phyloP scores from a whole-genome alignment of 2,329 filamentous ascomycete species.

The Colletotrichum spaethianum region DNA sequence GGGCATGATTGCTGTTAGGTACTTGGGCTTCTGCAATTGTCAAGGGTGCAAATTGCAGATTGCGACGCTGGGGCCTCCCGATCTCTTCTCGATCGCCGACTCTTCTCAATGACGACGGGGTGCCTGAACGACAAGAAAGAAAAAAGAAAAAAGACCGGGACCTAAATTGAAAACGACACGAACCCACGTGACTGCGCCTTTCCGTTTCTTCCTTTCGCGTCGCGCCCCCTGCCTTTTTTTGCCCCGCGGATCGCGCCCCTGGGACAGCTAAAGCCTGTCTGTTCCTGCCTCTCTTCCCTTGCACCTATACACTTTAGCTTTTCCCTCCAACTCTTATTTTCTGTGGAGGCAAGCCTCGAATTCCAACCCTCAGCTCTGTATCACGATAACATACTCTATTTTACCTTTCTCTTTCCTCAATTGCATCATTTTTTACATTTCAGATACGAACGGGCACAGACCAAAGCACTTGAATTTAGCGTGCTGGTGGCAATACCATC shows the following conservation, averaged over 20 bases:
- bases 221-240: conserved; percentile 27
- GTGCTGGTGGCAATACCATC: conserved; percentile 27
- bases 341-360: not conserved
- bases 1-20: not conserved
- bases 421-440: not conserved
- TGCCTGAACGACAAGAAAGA: conserved; percentile 1
- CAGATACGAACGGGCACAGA: not conserved
- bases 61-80: conserved; percentile 4
- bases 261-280: not conserved
- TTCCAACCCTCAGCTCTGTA: not conserved
- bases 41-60: not conserved
- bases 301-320: not conserved
- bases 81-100: conserved; percentile 23
- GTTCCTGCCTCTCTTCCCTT: conserved; percentile 4
- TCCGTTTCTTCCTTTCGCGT: conserved; percentile 50
- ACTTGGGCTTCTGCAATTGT: not conserved
- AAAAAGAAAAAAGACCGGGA: conserved; percentile 13
- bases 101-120: conserved; percentile 21
- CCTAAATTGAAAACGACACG: conserved; percentile 35
- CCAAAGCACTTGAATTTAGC: conserved; percentile 2
- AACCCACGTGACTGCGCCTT: conserved; percentile 52
- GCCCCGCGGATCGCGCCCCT: conserved; percentile 21
- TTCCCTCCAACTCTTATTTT: not conserved
- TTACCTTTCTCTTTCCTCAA: not conserved
- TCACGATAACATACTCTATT: not conserved